Conservation (phyloP, 176 grass and related monocot genomes). For the Melocanna baccifera region DNA sequence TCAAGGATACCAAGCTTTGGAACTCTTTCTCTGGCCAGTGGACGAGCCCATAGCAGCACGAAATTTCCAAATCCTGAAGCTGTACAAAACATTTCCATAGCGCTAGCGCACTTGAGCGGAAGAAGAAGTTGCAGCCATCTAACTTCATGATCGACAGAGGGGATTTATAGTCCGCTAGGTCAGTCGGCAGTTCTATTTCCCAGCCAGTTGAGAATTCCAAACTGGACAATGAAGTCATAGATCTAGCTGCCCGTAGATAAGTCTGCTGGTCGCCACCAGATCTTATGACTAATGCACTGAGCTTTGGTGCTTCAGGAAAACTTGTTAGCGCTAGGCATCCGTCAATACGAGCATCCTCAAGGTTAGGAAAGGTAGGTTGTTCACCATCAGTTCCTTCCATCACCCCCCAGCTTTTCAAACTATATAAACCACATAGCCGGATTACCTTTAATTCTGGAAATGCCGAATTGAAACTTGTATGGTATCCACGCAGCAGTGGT, state of each 20-base stretch:
- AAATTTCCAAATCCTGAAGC: neutral
- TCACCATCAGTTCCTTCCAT: neutral
- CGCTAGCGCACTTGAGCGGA: neutral
- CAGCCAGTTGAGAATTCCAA: too few relatives aligned
- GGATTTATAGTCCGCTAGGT: neutral
- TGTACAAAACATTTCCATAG: neutral
- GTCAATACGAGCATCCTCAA: neutral
- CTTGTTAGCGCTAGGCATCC: too few relatives aligned
- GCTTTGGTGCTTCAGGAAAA: neutral
- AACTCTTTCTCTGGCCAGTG: neutral
- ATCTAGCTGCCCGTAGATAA: neutral
- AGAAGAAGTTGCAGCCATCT: neutral
- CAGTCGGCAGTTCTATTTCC: too few relatives aligned
- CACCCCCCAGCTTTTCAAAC: neutral
- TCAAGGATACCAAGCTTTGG: neutral
- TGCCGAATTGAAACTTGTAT: too few relatives aligned
- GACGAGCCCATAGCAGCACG: neutral
- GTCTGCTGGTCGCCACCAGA: neutral
- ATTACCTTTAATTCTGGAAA: neutral
- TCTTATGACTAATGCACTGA: neutral
- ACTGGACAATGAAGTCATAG: neutral
- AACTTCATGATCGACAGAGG: neutral
- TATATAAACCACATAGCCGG: fast-evolving
- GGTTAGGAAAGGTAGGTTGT: neutral
- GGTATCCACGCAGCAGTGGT: neutral